Evolutionary conservation across 345 rosid species (phyloP), one percentile per base, ranked within the genome.

Genomic region (Lepidium aucheri): DNA sequence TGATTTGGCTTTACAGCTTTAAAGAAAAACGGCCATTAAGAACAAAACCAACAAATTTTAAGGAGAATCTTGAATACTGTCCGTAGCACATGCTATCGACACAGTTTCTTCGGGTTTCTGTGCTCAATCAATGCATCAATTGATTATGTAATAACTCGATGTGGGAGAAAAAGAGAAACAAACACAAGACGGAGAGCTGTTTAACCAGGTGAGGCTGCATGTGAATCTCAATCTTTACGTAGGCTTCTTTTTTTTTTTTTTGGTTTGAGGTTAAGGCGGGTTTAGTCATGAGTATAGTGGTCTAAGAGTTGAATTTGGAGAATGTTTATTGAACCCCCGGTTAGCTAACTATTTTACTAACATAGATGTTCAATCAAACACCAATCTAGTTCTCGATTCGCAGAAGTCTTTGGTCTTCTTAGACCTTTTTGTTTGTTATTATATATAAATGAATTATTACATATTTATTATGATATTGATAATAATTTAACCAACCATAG

Each of bases 1-100:
- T 46, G 99, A 90, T 79, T 72, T 94, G 59, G 97, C 97, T 53
- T 69, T 90, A 79, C 96, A 94, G 69, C 96, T 94, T 36, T 88
- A 79, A 83, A 6, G 7, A 57, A 38, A 15, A 15, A 18, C 17
- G 28, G 38, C 9, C 22, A 33, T 9, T 9, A 46, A 32, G 53
- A 52, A 60, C 15, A 20, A 62, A 13, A 35, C 50, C 42, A 24
- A 18, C 33, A 13, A 5, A 9, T 43, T n/a, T 22, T 8, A 26
- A 54, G 16, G 68, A 56, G 67, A 45, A 59, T 28, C 39, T 46
- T 15, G 17, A 39, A 28, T 56, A 34, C 17, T 53, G 65, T 34
- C 63, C 36, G 41, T 3, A 47, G 60, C 56, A 52, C 18, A 63
- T 45, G 63, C 10, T 13, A 54, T 17, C 9, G 12, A 10, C 32